Evolutionary conservation across 2,329 filamentous ascomycete species (phyloP), one percentile per base, ranked within the genome.

Genomic region (Microcera coccophila): DNA sequence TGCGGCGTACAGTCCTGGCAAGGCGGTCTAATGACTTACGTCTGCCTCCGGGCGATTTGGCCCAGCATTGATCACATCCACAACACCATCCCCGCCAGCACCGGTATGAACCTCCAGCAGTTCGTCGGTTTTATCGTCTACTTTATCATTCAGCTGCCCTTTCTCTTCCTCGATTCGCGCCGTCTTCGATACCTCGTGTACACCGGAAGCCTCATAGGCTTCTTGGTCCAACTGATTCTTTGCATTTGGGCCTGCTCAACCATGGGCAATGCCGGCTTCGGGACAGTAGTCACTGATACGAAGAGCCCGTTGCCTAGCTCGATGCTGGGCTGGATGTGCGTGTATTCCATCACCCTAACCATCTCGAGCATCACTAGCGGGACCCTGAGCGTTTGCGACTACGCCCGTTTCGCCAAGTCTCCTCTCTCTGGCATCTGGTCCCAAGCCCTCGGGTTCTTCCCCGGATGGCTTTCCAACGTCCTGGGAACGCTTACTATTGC

Each of bases 111-210:
- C 12, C 50, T 58, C 4, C 57, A 52, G 5, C 50, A 60, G 37
- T 58, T 63, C 29, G 48, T 63, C n/a, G 60, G 60, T 29, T 63
- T 54, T 42, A 52, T 61, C 16, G 33, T 63, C 5, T 62, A 56
- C 46, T 59, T 60, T 31, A 19, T 53, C 10, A 19, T 58, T 7
- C 47, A 54, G 3, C 58, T 69, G 9, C 68, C 68, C 1, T 61
- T 75, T 16, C 59, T 75, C 10, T 69, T 65, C 34, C 60, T 73
- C 19, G 62, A 62, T 2, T 72, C 72, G 0, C 64, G 73, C 42
- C 60, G 63, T 36, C 67, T 69, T 19, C 64, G 57, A 39, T 50
- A 51, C 1, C 45, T 63, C 0, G 55, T 66, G 2, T 50, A 55
- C 24, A 41, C 49, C 10, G 58, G 62, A 44, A 62, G 62, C 38